A percentile compares a stretch with the other conserved stretches of the same genome.
phyloP scores from a whole-genome alignment of 2,329 filamentous ascomycete genomes.

The Aspergillus versicolor region DNA sequence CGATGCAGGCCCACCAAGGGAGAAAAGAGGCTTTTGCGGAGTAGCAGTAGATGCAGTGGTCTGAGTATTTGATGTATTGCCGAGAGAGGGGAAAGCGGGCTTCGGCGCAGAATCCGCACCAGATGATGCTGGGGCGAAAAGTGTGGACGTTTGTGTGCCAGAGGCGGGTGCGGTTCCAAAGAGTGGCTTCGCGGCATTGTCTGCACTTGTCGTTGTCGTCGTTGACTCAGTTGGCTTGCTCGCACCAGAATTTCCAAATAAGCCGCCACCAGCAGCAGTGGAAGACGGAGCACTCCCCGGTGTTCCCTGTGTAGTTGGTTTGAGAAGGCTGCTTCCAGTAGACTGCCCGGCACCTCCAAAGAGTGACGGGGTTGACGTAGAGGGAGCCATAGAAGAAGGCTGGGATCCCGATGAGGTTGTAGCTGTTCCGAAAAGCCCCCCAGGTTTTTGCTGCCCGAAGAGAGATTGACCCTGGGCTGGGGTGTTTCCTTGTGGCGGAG shows the following conservation, averaged over 20 bases:
- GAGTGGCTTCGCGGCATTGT: conserved; percentile 27
- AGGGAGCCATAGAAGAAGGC: neutral
- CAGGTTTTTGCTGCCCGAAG: conserved; percentile 12
- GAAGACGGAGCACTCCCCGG: conserved; percentile 22
- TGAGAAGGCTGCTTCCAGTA: conserved; percentile 29
- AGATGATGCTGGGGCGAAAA: conserved; percentile 30
- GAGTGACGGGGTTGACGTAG: conserved; percentile 8
- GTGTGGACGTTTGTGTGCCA: conserved; percentile 24
- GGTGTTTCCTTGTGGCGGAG: conserved; percentile 8
- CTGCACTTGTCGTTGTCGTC: conserved; percentile 25
- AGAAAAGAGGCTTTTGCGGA: conserved; percentile 37
- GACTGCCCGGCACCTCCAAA: conserved; percentile 24
- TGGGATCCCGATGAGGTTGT: neutral
- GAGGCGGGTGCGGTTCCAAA: conserved; percentile 21
- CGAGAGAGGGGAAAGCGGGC: conserved; percentile 27
- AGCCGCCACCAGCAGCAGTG: conserved; percentile 1
- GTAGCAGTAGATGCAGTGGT: conserved; percentile 31
- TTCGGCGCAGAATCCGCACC: conserved; percentile 26
- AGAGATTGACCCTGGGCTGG: conserved; percentile 4
- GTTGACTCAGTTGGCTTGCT: conserved; percentile 31
- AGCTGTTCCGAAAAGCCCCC: conserved; percentile 6
- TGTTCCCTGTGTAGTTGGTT: conserved; percentile 22
- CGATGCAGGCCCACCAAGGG: conserved; percentile 29
- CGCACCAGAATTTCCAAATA: conserved; percentile 26
- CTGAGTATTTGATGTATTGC: conserved; percentile 18